A percentile compares a stretch with the other conserved stretches of the same genome.
These are phyloP conservation scores for Yamadazyma triangularis DNA, from an alignment of 1,139 yeast genomes.

Conservation along the genomic window DNA sequence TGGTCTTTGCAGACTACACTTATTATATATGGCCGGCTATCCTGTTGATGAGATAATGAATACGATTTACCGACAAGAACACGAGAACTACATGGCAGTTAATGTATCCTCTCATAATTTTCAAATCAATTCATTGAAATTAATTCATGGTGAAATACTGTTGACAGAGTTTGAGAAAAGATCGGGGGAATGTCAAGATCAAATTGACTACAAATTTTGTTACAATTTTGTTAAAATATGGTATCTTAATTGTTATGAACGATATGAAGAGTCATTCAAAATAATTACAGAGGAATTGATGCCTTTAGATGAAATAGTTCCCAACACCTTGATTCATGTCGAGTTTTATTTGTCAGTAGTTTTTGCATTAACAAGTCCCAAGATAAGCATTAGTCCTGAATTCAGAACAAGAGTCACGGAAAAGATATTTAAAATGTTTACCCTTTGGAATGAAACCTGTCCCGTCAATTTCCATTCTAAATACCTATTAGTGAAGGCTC, in stretches of 20 bases:
- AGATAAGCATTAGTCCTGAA: background rate
- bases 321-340: slow-evolving; percentile 20
- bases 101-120: slow-evolving; percentile 3
- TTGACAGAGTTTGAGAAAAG: slow-evolving; percentile 12
- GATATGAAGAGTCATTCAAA: slow-evolving; percentile 19
- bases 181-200: slow-evolving; percentile 3
- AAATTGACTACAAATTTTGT: slow-evolving; percentile 7
- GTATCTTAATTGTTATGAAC: slow-evolving; percentile 7
- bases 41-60: slow-evolving; percentile 7
- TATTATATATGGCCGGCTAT: slow-evolving; percentile 17
- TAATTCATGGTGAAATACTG: slow-evolving; percentile 16
- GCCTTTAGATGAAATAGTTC: slow-evolving; percentile 15
- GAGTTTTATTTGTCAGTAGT: slow-evolving; percentile 15
- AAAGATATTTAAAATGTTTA: slow-evolving; percentile 18
- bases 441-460: slow-evolving; percentile 29
- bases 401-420: slow-evolving; percentile 2
- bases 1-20: slow-evolving; percentile 14
- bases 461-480: slow-evolving; percentile 36
- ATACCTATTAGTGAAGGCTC: slow-evolving; percentile 30
- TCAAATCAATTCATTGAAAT: slow-evolving; percentile 10
- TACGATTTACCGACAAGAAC: slow-evolving; percentile 4
- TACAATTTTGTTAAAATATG: slow-evolving; percentile 4
- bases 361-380: slow-evolving; percentile 4
- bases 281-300: slow-evolving; percentile 14
- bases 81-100: slow-evolving; percentile 7